A percentile compares a stretch with the other conserved stretches of the same genome.
Conservation (phyloP, 371 early-diverging fungal genomes). For the Actinomortierella wolfii region DNA sequence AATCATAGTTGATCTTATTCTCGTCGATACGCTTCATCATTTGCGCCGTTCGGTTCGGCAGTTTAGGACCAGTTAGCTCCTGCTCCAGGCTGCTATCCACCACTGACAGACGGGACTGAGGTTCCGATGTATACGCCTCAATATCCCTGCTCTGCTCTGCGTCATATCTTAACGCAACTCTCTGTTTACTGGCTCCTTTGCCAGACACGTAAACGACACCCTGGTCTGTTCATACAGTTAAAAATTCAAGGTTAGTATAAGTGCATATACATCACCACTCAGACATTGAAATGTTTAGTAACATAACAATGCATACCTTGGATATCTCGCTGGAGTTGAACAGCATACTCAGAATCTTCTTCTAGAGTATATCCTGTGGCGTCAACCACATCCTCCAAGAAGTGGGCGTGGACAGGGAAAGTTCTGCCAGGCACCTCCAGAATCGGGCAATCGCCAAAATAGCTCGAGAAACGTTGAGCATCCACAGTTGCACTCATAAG, state of each 20-base stretch:
- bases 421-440: slow-evolving; percentile 81
- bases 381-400: slow-evolving; percentile 77
- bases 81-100: slow-evolving; percentile 11
- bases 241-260: background rate
- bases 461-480: slow-evolving; percentile 62
- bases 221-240: slow-evolving; percentile 27
- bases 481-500: slow-evolving; percentile 90
- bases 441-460: slow-evolving; percentile 71
- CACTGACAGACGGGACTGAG: slow-evolving; percentile 19
- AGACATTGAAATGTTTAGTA: too few relatives aligned
- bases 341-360: slow-evolving; percentile 62
- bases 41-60: slow-evolving; percentile 50
- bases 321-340: slow-evolving; percentile 32
- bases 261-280: too few relatives aligned
- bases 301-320: slow-evolving; percentile 18
- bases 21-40: slow-evolving; percentile 65
- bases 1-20: slow-evolving; percentile 72
- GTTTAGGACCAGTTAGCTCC: slow-evolving; percentile 27
- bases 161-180: slow-evolving; percentile 55
- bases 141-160: slow-evolving; percentile 37
- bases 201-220: slow-evolving; percentile 54
- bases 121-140: slow-evolving; percentile 31
- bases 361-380: slow-evolving; percentile 61
- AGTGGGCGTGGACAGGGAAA: slow-evolving; percentile 77
- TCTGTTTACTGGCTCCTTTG: slow-evolving; percentile 52